These are phyloP conservation scores for Edaphochlamys debaryana DNA, from an alignment of 139 green algal species.

Conservation along the genomic window DNA sequence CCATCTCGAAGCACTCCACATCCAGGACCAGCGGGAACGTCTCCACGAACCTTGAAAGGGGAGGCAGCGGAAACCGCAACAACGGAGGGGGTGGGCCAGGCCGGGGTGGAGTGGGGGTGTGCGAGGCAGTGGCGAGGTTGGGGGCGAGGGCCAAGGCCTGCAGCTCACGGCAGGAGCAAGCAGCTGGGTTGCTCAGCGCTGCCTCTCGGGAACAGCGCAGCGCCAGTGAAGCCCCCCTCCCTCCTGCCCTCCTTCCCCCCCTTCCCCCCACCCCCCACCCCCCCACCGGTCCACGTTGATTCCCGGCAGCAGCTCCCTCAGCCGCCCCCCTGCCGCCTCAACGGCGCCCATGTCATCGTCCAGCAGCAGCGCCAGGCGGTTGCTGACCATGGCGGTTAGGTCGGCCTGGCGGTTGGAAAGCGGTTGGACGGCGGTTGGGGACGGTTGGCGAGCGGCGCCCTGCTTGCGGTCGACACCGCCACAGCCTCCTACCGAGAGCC, in stretches of 20 bases:
- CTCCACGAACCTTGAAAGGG: slow-evolving; percentile 68
- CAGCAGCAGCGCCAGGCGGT: slow-evolving; percentile 66
- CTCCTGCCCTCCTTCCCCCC: too few relatives aligned
- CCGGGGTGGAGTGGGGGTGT: background rate
- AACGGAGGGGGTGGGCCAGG: too few relatives aligned
- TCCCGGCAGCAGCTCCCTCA: slow-evolving; percentile 70
- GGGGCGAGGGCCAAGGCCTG: too few relatives aligned
- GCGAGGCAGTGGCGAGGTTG: background rate
- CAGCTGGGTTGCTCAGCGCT: too few relatives aligned
- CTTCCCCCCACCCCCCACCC: slow-evolving; percentile 52
- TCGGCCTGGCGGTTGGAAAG: slow-evolving; percentile 65
- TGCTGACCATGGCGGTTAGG: slow-evolving; percentile 60
- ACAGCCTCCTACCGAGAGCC: too few relatives aligned
- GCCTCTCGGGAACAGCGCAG: too few relatives aligned
- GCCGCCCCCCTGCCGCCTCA: slow-evolving; percentile 30
- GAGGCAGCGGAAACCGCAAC: background rate
- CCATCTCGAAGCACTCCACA: slow-evolving; percentile 66
- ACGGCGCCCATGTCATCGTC: slow-evolving; percentile 60
- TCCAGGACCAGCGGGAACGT: slow-evolving; percentile 74
- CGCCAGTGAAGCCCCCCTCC: too few relatives aligned
- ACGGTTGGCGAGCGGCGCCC: background rate
- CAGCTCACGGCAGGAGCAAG: too few relatives aligned
- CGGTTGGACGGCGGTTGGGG: background rate
- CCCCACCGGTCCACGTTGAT: slow-evolving; percentile 63
- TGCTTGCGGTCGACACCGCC: background rate